Evolutionary conservation across 2,329 filamentous ascomycete species (phyloP).

Genomic region (Clarireedia hainanense): DNA sequence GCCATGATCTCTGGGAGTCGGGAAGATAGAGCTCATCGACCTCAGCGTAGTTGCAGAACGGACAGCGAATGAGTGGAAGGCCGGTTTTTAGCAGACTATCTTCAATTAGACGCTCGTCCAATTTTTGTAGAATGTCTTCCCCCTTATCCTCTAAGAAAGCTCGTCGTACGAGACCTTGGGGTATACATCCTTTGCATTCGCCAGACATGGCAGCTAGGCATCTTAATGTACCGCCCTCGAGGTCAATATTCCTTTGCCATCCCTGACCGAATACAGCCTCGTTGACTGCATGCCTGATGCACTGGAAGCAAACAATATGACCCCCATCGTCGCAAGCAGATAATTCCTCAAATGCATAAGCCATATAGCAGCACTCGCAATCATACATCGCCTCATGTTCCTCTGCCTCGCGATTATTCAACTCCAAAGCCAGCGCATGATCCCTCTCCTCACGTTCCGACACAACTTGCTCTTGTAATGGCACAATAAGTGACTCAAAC

Average conservation of each 20-base stretch:
- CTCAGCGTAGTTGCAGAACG: slow-evolving; percentile 89
- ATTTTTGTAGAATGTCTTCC: slow-evolving; percentile 60
- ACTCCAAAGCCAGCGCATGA: slow-evolving; percentile 40
- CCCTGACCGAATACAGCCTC: slow-evolving; percentile 92
- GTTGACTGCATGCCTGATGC: slow-evolving; percentile 71
- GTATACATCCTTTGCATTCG: slow-evolving; percentile 69
- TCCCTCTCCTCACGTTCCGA: slow-evolving; percentile 43
- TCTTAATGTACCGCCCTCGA: slow-evolving; percentile 63
- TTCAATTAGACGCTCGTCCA: slow-evolving; percentile 72
- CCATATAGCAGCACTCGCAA: slow-evolving; percentile 71
- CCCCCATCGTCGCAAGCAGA: slow-evolving; percentile 57
- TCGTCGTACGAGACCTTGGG: slow-evolving; percentile 59
- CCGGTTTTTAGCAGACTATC: slow-evolving; percentile 67
- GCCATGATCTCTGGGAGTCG: slow-evolving; percentile 44
- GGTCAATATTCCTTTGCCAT: slow-evolving; percentile 74
- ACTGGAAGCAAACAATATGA: slow-evolving; percentile 73
- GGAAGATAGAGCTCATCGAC: slow-evolving; percentile 69
- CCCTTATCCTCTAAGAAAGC: slow-evolving; percentile 64
- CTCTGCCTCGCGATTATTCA: slow-evolving; percentile 54
- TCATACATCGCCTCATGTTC: slow-evolving; percentile 51
- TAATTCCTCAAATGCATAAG: slow-evolving; percentile 64
- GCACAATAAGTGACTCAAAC: slow-evolving; percentile 47
- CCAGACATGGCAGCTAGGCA: slow-evolving; percentile 70
- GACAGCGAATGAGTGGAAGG: slow-evolving; percentile 72
- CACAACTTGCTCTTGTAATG: slow-evolving; percentile 40